These are phyloP conservation scores for Kandelia obovata DNA, from an alignment of 345 rosid genomes.

Conservation along the genomic window DNA sequence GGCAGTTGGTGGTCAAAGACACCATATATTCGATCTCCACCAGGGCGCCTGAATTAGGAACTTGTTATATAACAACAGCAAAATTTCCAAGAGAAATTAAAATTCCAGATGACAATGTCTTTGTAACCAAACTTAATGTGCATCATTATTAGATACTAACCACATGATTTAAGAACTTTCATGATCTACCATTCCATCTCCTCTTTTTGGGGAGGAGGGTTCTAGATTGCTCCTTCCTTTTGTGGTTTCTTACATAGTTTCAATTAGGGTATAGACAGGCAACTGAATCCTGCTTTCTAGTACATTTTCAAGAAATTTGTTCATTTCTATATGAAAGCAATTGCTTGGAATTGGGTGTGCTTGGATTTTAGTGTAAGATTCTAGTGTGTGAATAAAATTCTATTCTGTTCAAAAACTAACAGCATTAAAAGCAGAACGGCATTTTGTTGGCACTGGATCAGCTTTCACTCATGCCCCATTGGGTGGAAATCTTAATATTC, in stretches of 20 bases:
- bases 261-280: too few relatives aligned
- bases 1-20: conserved; percentile 97
- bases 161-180: neutral
- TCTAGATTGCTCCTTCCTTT: neutral
- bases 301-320: too few relatives aligned
- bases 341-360: too few relatives aligned
- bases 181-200: neutral
- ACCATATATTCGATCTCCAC: conserved; percentile 96
- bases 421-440: too few relatives aligned
- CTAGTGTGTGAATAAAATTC: too few relatives aligned
- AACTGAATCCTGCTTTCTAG: too few relatives aligned
- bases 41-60: conserved; percentile 72
- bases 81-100: neutral
- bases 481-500: too few relatives aligned
- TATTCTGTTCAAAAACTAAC: too few relatives aligned
- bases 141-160: neutral
- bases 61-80: conserved; percentile 2
- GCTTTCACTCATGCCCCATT: too few relatives aligned
- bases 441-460: too few relatives aligned
- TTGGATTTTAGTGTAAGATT: too few relatives aligned
- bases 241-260: neutral
- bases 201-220: neutral
- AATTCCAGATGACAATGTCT: neutral
- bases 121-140: neutral
- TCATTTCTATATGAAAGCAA: too few relatives aligned